Conservation (phyloP, 768 basidiomycete species). For the Rickenella mellea region DNA sequence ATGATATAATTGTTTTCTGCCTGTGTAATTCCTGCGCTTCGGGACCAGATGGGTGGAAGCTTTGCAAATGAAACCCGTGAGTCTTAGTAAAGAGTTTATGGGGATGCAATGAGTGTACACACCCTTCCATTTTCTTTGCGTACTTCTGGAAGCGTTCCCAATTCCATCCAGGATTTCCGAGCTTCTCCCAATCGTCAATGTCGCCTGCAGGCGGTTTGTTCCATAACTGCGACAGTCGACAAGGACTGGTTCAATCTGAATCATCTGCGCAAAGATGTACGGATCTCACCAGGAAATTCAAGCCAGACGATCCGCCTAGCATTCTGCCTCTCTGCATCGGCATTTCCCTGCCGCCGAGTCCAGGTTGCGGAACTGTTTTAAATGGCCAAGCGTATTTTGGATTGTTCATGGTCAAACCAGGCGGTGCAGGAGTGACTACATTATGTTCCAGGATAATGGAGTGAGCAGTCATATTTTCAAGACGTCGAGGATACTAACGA, state of each 20-base stretch:
- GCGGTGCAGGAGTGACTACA: neutral
- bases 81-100: neutral
- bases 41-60: neutral
- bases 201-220: constrained; percentile 14
- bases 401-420: constrained; percentile 1
- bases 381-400: constrained; percentile 13
- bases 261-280: too few relatives aligned
- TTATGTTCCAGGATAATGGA: too few relatives aligned
- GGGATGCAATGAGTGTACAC: neutral
- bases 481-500: neutral
- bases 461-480: too few relatives aligned
- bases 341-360: constrained; percentile 5
- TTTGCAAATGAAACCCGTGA: neutral
- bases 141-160: constrained; percentile 11
- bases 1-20: neutral
- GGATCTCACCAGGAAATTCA: neutral
- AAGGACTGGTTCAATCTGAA: neutral
- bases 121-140: constrained; percentile 9
- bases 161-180: constrained; percentile 17
- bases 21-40: neutral
- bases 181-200: constrained; percentile 10
- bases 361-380: constrained; percentile 9
- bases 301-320: constrained; percentile 9
- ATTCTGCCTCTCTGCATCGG: constrained; percentile 8
- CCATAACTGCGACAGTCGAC: constrained; percentile 8